Conservation (phyloP, 1,139 yeast species). For the Waltiozyma sp. region DNA sequence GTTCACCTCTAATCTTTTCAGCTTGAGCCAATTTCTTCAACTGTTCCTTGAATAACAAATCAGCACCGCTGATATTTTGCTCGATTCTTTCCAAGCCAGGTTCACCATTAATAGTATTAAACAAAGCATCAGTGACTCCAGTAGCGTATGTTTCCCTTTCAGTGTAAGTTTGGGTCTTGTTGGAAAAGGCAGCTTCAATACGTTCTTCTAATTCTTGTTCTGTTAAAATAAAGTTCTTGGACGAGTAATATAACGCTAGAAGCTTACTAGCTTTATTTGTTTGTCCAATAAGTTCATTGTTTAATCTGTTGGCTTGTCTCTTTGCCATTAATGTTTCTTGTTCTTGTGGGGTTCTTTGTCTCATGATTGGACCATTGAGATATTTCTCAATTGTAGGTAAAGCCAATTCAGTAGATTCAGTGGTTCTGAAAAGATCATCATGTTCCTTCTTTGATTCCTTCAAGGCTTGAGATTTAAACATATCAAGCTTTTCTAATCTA, state of each 20-base stretch:
- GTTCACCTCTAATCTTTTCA: not conserved
- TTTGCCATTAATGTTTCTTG: slow-evolving; percentile 36
- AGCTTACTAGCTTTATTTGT: slow-evolving; percentile 42
- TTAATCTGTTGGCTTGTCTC: slow-evolving; percentile 40
- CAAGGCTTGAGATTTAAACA: slow-evolving; percentile 20
- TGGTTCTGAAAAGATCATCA: slow-evolving; percentile 21
- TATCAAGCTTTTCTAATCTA: slow-evolving; percentile 26
- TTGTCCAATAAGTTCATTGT: slow-evolving; percentile 30
- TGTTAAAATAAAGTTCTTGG: slow-evolving; percentile 36
- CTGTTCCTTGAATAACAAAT: slow-evolving; percentile 16
- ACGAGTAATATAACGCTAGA: slow-evolving; percentile 61
- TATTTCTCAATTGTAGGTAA: slow-evolving; percentile 71
- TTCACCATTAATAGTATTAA: slow-evolving; percentile 20
- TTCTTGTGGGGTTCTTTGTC: slow-evolving; percentile 64
- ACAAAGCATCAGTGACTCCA: slow-evolving; percentile 19
- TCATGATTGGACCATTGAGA: slow-evolving; percentile 58
- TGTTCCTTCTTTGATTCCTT: slow-evolving; percentile 24
- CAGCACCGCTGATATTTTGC: slow-evolving; percentile 22
- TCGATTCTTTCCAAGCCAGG: slow-evolving; percentile 22
- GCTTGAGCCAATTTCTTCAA: slow-evolving; percentile 6
- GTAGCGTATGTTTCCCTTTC: slow-evolving; percentile 2
- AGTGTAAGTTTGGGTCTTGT: not conserved
- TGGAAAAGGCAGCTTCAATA: slow-evolving; percentile 23
- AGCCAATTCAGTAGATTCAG: slow-evolving; percentile 52
- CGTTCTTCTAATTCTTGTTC: slow-evolving; percentile 23